Base-by-base conservation (phyloP, 768 basidiomycete species). In the Sistotremastrum niveocremeum region DNA sequence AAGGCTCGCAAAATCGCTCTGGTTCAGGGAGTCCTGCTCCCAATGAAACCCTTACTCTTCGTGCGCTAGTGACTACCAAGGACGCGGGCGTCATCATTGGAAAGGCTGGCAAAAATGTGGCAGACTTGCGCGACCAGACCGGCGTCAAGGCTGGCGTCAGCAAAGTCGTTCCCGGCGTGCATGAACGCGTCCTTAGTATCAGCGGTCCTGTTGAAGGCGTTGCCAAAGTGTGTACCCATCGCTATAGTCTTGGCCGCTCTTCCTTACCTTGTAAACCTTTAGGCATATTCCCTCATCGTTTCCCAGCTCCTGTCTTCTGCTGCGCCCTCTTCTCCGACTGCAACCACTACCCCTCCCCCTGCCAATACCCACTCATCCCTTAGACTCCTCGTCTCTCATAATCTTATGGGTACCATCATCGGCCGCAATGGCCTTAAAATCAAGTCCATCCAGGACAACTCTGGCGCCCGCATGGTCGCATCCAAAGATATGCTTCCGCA, bases 401-500 rank as follows among this genome's bases (percentile, higher is more conserved):
- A 97, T 66, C 74, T 99, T 54, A 99, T 99, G 95, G 95, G 95
- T 45, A 91, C 89, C 50, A 85, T 99, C 69, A 97, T 98, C 57
- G 95, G 95, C 55, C 84, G 93, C 53, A 84, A 69, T 45, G 95
- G 95, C 55, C 79, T 88, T 62, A 97, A 95, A 77, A 98, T 99
- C 65, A 97, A 98, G 69, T 86, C 90, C 58, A 98, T 99, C 61
- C 95, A 99, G 62, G 94, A 97, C 63, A 69, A 74, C 41, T 94
- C 94, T 36, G 90, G 91, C 43, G 91, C 90, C 12, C 84, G 95
- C 46, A 99, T 99, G 93, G 84, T 97, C 46, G 95, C 95, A 39
- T 87, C 88, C 50, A 98, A 98, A 65, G 95, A 98, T 59, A 97
- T 98, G 85, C 77, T 99, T 39, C 93, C 95, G 33, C 95, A 98